Conservation (phyloP, 2,329 filamentous ascomycete species). For the Talaromyces amestolkiae region DNA sequence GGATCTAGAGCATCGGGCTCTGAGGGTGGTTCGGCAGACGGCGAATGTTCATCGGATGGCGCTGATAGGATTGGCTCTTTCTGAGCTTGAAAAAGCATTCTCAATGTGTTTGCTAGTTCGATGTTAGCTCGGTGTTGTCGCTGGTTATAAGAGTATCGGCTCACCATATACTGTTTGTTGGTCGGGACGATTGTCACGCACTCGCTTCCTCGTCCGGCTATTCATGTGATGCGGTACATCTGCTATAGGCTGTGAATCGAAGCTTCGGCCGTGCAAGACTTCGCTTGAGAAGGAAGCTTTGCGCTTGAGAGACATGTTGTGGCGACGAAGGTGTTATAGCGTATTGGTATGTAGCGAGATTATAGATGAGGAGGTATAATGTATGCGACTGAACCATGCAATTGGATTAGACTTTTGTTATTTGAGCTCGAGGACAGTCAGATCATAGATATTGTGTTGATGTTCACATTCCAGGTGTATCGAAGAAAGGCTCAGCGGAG, state of each 20-base stretch:
- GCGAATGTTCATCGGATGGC: conserved; percentile 29
- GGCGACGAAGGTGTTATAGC: not conserved
- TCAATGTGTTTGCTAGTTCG: conserved; percentile 40
- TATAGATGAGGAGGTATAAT: not conserved
- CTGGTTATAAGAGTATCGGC: conserved; percentile 15
- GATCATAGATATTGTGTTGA: not conserved
- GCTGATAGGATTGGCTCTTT: conserved; percentile 29
- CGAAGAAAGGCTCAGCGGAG: not conserved
- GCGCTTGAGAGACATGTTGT: conserved; percentile 57
- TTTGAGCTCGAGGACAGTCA: not conserved
- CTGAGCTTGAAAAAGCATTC: conserved; percentile 43
- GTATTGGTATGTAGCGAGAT: not conserved
- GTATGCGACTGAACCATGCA: not conserved
- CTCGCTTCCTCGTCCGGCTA: conserved; percentile 58
- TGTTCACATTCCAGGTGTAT: conserved; percentile 2
- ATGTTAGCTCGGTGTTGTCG: conserved; percentile 23
- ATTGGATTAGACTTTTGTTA: not conserved
- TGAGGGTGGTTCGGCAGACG: conserved; percentile 27
- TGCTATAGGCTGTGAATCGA: conserved; percentile 25
- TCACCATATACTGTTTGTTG: conserved; percentile 56
- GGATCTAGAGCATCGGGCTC: conserved; percentile 33
- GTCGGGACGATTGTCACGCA: conserved; percentile 57
- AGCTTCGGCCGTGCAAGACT: conserved; percentile 29
- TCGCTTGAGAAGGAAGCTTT: conserved; percentile 54
- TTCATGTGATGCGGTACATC: conserved; percentile 47